Percentiles rank a stretch among this genome's conserved stretches.
Conservation (phyloP, 1,139 yeast genomes). For the Nakaseomyces kungkrabaensis region DNA sequence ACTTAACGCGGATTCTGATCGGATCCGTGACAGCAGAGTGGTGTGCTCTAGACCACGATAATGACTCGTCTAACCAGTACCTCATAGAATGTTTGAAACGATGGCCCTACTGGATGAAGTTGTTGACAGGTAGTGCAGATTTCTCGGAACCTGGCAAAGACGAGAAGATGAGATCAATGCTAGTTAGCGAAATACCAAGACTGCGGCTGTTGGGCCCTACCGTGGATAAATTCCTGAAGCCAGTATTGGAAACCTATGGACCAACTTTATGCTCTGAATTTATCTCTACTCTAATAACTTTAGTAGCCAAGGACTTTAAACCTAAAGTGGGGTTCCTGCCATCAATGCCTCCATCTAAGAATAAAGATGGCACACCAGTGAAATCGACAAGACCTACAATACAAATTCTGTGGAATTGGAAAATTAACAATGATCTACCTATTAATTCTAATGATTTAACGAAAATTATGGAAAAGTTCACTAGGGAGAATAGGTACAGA, state of each 20-base stretch:
- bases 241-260: conserved; percentile 11
- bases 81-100: not conserved
- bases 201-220: not conserved
- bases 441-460: conserved; percentile 21
- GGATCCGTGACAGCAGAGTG: conserved; percentile 9
- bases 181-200: not conserved
- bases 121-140: conserved; percentile 22
- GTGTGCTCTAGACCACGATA: not conserved
- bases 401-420: conserved; percentile 21
- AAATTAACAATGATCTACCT: conserved; percentile 11
- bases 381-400: conserved; percentile 18
- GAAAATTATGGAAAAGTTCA: conserved; percentile 17
- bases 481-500: conserved; percentile 11
- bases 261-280: conserved; percentile 2
- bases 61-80: not conserved
- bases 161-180: not conserved
- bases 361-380: conserved; percentile 13
- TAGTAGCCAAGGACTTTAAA: not conserved
- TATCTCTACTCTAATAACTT: conserved; percentile 7
- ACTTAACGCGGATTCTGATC: conserved; percentile 11
- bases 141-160: conserved; percentile 9
- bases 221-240: conserved; percentile 4
- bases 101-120: conserved; percentile 21
- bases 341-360: not conserved
- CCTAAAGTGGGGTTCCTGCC: not conserved